Base-by-base conservation (phyloP, 768 basidiomycete species). In the Cystobasidium onofrii region DNA sequence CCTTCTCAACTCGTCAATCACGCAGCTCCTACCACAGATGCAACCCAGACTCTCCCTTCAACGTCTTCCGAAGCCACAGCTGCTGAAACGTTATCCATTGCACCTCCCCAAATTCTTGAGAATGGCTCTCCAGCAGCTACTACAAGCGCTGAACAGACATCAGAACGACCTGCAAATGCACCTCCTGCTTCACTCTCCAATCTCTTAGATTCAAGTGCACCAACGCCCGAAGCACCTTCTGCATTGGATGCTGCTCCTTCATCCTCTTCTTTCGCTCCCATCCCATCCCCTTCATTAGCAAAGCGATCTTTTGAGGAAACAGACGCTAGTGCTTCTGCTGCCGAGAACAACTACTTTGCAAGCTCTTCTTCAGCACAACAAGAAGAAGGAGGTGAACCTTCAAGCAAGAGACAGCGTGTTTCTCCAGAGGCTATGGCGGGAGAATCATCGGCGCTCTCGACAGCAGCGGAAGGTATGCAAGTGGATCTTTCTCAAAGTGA, bases 1-100 rank as follows among this genome's bases (percentile, higher is more conserved):
- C 69, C 69, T 41, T 71, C 69, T 29, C 69, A 71, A 44, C 55
- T 71, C 29, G 69, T 71, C 17, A 55, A 71, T 41, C 33, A 55
- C 20, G 18, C 69, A 34, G 54, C 27, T 60, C 23, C 69, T 60
- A 25, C 69, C 2, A 71, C 69, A 23, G 69, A 71, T 36, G 29
- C 33, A 3, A 34, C 33, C 20, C 52, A 50, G 46, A 29, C n/a
- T 67, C 23, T 67, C 41, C n/a, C 27, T 44, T 17, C 25, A 36
- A 27, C 25, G 23, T 10, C 39, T 15, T 44, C 63, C 12, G 39
- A 39, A 34, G 63, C 63, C 12, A 23, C 10, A 34, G 63, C 39
- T 39, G 23, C 34, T 6, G 39, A 39, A 34, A 60, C 57, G 4
- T 4, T 27, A 2, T 27, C 57, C 6, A 34, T 29, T 7, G 57